Evolutionary conservation across 352 stramenopile genomes (phyloP).

Genomic region (Phytophthora cajani): DNA sequence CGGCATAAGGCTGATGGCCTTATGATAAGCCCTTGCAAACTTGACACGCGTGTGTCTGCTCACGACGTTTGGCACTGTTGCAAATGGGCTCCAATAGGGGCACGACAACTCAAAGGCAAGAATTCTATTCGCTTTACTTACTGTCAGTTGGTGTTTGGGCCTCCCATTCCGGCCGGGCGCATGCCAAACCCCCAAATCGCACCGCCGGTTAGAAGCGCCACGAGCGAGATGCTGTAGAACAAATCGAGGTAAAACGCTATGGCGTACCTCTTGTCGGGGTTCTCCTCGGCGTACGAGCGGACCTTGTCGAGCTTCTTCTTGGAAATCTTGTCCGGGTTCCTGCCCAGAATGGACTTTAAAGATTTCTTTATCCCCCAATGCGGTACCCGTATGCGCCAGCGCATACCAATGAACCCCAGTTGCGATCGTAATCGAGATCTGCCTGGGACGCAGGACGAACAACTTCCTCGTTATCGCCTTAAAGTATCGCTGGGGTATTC

Average conservation of each 20-base stretch:
- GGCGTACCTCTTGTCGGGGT: background rate
- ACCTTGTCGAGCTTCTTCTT: background rate
- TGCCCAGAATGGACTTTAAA: background rate
- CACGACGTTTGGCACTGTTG: background rate
- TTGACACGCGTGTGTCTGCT: background rate
- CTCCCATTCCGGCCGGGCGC: background rate
- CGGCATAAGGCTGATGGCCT: background rate
- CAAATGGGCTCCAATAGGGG: background rate
- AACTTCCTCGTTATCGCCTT: background rate
- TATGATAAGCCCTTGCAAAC: too few species aligned
- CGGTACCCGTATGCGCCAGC: too few species aligned
- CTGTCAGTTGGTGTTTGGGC: background rate
- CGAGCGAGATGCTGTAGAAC: background rate
- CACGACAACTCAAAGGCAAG: too few species aligned
- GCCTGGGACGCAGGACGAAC: background rate
- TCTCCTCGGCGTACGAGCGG: background rate
- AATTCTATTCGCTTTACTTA: too few species aligned
- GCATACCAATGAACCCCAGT: background rate
- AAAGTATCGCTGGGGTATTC: background rate
- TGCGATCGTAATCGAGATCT: background rate
- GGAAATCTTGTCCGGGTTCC: background rate
- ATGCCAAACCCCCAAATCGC: background rate
- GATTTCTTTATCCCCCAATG: too few species aligned
- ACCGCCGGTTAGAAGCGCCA: background rate
- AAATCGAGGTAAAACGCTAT: background rate